A percentile compares a stretch with the other conserved stretches of the same genome.
These are phyloP conservation scores for Schwanniomyces sp. DNA, from an alignment of 805 yeast genomes.

Conservation along the genomic window DNA sequence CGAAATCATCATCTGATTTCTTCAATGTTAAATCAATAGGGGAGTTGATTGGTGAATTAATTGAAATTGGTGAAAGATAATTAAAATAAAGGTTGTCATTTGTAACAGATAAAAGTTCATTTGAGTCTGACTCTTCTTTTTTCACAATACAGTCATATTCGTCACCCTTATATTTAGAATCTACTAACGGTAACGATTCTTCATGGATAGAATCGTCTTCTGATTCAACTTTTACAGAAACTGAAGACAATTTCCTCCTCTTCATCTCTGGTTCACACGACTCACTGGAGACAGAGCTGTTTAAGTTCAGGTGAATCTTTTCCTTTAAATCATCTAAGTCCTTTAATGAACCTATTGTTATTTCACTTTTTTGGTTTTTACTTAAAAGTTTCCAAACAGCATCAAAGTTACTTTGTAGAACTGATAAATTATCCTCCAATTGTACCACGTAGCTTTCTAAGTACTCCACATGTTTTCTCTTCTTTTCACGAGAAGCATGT, in stretches of 20 bases:
- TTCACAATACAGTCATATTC: neutral
- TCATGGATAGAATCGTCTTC: neutral
- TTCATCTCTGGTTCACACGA: constrained; percentile 6
- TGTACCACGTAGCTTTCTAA: constrained; percentile 61
- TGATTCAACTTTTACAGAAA: neutral
- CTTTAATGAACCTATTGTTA: constrained; percentile 9
- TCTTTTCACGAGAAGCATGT: constrained; percentile 95
- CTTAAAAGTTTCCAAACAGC: constrained; percentile 12
- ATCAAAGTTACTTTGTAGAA: constrained; percentile 24
- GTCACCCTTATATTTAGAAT: neutral
- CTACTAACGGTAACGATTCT: neutral
- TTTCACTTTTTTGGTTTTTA: constrained; percentile 7
- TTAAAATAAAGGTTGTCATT: constrained; percentile 21
- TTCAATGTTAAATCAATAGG: constrained; percentile 39
- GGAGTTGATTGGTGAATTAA: constrained; percentile 37
- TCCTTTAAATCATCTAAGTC: constrained; percentile 24
- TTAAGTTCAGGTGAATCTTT: constrained; percentile 25
- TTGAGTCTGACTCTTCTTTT: constrained; percentile 6
- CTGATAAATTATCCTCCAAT: constrained; percentile 37
- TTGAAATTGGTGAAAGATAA: constrained; percentile 45
- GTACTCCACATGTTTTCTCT: constrained; percentile 85
- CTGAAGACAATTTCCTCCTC: constrained; percentile 11
- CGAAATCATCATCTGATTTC: constrained; percentile 11
- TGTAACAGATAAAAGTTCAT: constrained; percentile 10
- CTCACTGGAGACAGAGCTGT: constrained; percentile 6